These are phyloP conservation scores for Neurospora sp. DNA, from an alignment of 495 filamentous ascomycete species.

Conservation along the genomic window DNA sequence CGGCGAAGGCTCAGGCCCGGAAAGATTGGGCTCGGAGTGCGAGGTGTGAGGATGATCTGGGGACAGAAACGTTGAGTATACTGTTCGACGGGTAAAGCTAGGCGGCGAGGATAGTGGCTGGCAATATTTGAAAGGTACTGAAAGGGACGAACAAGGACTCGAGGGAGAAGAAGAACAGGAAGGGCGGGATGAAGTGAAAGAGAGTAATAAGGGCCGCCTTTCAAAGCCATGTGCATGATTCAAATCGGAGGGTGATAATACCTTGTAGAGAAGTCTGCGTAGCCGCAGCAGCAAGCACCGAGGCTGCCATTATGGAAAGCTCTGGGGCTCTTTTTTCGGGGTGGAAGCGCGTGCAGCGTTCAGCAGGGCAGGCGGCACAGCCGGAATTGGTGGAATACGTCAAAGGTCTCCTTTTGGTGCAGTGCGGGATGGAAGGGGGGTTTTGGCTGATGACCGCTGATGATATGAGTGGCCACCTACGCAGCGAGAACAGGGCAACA, in stretches of 20 bases:
- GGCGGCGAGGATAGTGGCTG: not conserved
- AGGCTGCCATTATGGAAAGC: conserved; percentile 20
- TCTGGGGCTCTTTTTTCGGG: not conserved
- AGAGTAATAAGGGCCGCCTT: conserved; percentile 2
- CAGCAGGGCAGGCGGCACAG: conserved; percentile 10
- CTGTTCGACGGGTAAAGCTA: conserved; percentile 1
- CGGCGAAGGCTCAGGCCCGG: conserved; percentile 22
- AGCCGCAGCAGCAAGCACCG: conserved; percentile 22
- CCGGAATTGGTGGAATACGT: not conserved
- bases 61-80: conserved; percentile 9
- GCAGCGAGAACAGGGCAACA: not conserved
- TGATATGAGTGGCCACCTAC: not conserved
- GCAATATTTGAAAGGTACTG: not conserved
- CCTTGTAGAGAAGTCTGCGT: conserved; percentile 22
- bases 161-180: conserved; percentile 2
- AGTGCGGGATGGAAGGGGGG: not conserved
- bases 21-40: conserved; percentile 7
- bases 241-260: conserved; percentile 15
- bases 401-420: not conserved
- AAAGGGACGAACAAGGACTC: not conserved
- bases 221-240: conserved; percentile 7
- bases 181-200: not conserved
- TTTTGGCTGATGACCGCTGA: not conserved
- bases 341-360: not conserved
- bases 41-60: conserved; percentile 2